Evolutionary conservation across 352 stramenopile genomes (phyloP), one percentile per base, ranked within the genome.

Genomic region (Phytophthora litchii): DNA sequence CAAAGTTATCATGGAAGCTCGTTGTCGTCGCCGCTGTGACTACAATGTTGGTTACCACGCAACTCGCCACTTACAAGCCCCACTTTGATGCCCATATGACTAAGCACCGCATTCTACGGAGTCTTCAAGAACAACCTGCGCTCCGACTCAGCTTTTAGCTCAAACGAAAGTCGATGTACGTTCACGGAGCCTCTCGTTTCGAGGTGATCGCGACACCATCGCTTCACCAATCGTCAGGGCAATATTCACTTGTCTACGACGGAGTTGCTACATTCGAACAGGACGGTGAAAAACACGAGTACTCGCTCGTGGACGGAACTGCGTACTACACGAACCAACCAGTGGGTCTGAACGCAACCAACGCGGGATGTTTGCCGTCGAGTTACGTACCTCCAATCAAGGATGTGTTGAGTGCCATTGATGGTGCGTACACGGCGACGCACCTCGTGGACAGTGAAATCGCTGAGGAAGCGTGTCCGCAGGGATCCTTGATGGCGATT

Each of bases 141-240:
- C 60, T 76, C 3, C 64, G 58, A 46, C 42, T 78, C 14, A 52
- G 42, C 1, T 70, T 82, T 53, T 25, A 61, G 13, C 55, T 72
- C 60, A 78, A 77, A 34, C 69, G 70, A 1, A 70, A 69, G 29
- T 54, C 65, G 11, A 79, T 77, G 60, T 57, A 64, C 25, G 45
- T 78, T 29, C 67, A 78, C 31, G 68, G 68, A 10, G 54, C 72
- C 12, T 60, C 57, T 29, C 40, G 37, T 19, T 71, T 78, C 40
- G 54, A 70, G 2, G 59, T 76, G 7, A 2, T 67, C 1, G 55
- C 56, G 2, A 63, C 41, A 5, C 56, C 49, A 5, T 67, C 49
- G 48, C 60, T 27, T 37, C 60, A 44, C 16, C 46, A 40, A 13
- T 49, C 9, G 4, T 23, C 13, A 3, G 13, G 23, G 3, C 10